A percentile compares a stretch with the other conserved stretches of the same genome.
These are phyloP conservation scores for Theobroma grandiflorum DNA, from an alignment of 441 rosid species.

Conservation along the genomic window DNA sequence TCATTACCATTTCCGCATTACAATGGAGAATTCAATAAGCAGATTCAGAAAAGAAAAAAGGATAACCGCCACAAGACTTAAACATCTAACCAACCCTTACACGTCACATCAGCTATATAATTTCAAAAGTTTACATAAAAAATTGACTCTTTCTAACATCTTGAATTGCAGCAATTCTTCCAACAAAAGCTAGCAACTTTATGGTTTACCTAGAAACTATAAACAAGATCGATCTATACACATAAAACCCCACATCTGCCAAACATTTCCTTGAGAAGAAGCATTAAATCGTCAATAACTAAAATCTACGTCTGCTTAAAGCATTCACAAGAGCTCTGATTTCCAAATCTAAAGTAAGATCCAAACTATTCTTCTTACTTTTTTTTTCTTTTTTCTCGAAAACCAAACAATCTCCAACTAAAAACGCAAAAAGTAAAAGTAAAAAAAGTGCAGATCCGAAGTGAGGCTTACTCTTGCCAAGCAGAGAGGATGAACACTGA, in stretches of 20 bases:
- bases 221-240: constrained; percentile 18
- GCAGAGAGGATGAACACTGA: constrained; percentile 61
- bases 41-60: not conserved
- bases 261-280: not conserved
- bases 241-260: not conserved
- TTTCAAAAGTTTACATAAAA: not conserved
- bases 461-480: constrained; percentile 47
- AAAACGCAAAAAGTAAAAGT: not conserved
- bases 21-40: not conserved
- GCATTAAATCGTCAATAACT: not conserved
- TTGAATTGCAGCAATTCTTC: not conserved
- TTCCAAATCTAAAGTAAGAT: constrained; percentile 12
- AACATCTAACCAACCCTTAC: not conserved
- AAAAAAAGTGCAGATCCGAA: constrained; percentile 10
- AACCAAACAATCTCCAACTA: not conserved
- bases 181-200: not conserved
- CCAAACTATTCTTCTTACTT: not conserved
- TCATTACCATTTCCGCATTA: not conserved
- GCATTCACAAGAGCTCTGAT: not conserved
- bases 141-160: not conserved
- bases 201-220: not conserved
- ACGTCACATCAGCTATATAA: not conserved
- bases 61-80: not conserved
- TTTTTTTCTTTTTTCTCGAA: not conserved
- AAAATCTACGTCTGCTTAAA: not conserved